Base-by-base conservation (phyloP, 495 filamentous ascomycete genomes). In the Thermothielavioides terrestris region DNA sequence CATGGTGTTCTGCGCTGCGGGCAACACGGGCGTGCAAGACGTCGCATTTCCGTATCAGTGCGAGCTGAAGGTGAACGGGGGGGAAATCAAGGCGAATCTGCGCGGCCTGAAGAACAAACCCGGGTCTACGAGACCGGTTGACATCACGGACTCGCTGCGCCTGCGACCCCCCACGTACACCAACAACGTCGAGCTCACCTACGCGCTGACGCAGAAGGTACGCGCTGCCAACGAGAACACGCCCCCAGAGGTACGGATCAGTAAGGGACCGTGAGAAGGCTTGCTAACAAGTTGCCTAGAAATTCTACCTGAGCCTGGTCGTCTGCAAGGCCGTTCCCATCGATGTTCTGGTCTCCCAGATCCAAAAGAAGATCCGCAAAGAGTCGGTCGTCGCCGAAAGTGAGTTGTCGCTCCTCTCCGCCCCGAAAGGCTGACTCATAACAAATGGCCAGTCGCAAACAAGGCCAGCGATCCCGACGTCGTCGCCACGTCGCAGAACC, bases 31-130 rank as follows among this genome's bases (percentile, higher is more conserved):
- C 63, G 15, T 80, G 65, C 73, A 81, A 69, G 89, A 97, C 51
- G 81, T 97, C 30, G 71, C 85, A 1, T 98, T 98, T 56, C 92
- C 92, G 1, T 80, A 89, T 52, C 88, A 95, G 68, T 81, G 90
- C 20, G 92, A 96, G 65, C 72, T 98, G 38, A 90, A 89, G 61
- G 82, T 94, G 31, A 97, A 97, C 58, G 77, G 82, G 21, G 85
- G 84, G 27, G 87, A 94, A 41, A 75, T 94, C 50, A 94, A 92
- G 59, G 80, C 83, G 11, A 97, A 95, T 59, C 75, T 92, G 41
- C 85, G 90, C 50, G 92, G 92, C 3, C 68, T 98, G 44, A 98
- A 98, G 65, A 95, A 94, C 63, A 91, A 89, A 60, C 85, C 92
- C 8, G 92, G 92, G 21, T 91, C 92, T 25, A 96, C 92, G 26